Percentiles rank a stretch among this genome's conserved stretches.
Evolutionary conservation across 1,284 basidiomycete genomes (phyloP).

Genomic region (Irpex sp.): DNA sequence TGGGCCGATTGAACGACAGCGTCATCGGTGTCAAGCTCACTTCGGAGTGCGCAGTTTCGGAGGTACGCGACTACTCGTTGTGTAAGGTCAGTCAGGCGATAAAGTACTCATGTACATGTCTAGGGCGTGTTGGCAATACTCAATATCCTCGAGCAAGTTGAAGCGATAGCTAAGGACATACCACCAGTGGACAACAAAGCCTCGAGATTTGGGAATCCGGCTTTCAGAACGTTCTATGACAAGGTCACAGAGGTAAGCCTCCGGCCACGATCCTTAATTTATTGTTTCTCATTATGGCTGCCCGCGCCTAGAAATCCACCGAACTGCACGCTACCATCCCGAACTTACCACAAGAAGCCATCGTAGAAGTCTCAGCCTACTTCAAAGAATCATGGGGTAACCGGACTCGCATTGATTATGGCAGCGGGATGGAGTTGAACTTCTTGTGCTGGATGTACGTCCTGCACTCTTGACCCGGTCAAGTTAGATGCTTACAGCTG

Average conservation of each 20-base stretch:
- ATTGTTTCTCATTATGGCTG: background rate
- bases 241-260: conserved; percentile 63
- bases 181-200: conserved; percentile 90
- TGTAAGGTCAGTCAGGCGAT: conserved; percentile 5
- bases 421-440: conserved; percentile 98
- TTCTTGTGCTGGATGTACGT: conserved; percentile 95
- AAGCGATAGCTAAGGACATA: conserved; percentile 61
- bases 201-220: conserved; percentile 96
- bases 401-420: conserved; percentile 92
- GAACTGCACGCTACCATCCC: conserved; percentile 57
- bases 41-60: conserved; percentile 43
- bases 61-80: conserved; percentile 35
- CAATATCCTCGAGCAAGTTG: conserved; percentile 63
- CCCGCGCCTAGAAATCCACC: conserved; percentile 35
- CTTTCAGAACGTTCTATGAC: conserved; percentile 92
- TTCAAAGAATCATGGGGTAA: conserved; percentile 92
- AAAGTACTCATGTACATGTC: background rate
- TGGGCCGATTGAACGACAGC: conserved; percentile 75
- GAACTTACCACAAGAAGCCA: conserved; percentile 52
- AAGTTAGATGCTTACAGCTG: background rate
- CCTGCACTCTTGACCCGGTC: background rate
- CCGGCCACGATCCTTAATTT: background rate
- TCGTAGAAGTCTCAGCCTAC: conserved; percentile 74
- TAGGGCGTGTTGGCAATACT: conserved; percentile 68
- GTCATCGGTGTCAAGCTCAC: conserved; percentile 79